These are phyloP conservation scores for Metarhizium rileyi DNA, from an alignment of 2,329 filamentous ascomycete species.

Conservation along the genomic window DNA sequence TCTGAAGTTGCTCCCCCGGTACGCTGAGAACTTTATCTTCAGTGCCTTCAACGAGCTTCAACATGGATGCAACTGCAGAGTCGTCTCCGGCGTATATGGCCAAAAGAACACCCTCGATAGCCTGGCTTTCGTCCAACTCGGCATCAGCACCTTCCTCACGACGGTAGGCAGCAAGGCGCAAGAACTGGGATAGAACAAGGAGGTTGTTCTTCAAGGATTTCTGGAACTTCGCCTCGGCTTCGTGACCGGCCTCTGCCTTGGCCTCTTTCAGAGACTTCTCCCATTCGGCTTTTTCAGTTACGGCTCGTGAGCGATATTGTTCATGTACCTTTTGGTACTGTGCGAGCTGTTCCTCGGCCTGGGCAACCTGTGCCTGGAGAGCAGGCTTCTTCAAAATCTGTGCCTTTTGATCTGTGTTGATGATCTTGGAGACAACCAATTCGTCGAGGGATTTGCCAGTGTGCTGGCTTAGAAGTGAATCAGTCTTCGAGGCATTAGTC, in stretches of 20 bases:
- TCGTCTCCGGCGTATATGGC: conserved; percentile 73
- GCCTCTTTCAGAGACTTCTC: conserved; percentile 49
- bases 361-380: conserved; percentile 56
- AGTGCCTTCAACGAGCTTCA: conserved; percentile 66
- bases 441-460: conserved; percentile 63
- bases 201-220: conserved; percentile 55
- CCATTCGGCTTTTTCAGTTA: conserved; percentile 47
- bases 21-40: conserved; percentile 58
- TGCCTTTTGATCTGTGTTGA: conserved; percentile 73
- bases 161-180: conserved; percentile 68
- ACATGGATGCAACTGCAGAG: conserved; percentile 61
- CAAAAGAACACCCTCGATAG: conserved; percentile 70
- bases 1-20: conserved; percentile 51
- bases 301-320: conserved; percentile 55
- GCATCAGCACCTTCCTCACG: conserved; percentile 59
- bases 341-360: conserved; percentile 63
- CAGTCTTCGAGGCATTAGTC: conserved; percentile 64
- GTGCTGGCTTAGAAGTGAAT: conserved; percentile 59
- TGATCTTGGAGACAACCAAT: conserved; percentile 59
- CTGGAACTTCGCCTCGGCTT: conserved; percentile 39
- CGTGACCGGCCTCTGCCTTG: conserved; percentile 42
- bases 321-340: conserved; percentile 68
- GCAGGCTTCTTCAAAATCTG: conserved; percentile 68
- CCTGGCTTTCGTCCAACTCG: conserved; percentile 62
- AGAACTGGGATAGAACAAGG: conserved; percentile 66